These are phyloP conservation scores for Metschnikowia colocasiae DNA, from an alignment of 805 yeast species.

Conservation along the genomic window DNA sequence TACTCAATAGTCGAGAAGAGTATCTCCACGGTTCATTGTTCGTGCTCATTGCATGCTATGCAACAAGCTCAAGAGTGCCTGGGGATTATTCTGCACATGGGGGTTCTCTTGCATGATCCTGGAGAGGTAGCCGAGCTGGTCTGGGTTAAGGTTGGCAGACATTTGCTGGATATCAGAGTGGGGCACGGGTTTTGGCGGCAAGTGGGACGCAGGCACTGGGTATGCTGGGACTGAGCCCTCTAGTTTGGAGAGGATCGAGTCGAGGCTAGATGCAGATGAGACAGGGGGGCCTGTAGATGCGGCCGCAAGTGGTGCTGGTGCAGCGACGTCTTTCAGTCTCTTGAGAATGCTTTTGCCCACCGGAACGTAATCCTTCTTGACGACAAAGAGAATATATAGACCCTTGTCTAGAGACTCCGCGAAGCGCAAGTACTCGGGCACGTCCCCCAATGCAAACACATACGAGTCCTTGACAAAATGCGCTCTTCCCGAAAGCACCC, in stretches of 20 bases:
- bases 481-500: conserved; percentile 53
- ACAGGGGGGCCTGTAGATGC: not conserved
- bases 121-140: conserved; percentile 16
- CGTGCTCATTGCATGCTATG: conserved; percentile 15
- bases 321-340: not conserved
- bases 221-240: conserved; percentile 14
- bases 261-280: conserved; percentile 17
- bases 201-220: not conserved
- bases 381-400: conserved; percentile 32
- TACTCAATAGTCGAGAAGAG: too few species aligned
- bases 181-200: not conserved
- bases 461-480: conserved; percentile 61
- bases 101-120: conserved; percentile 18
- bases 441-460: conserved; percentile 38
- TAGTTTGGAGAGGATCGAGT: conserved; percentile 26
- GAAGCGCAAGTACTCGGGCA: conserved; percentile 13
- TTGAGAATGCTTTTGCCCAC: conserved; percentile 22
- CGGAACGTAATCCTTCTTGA: conserved; percentile 35
- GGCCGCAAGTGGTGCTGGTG: not conserved
- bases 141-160: conserved; percentile 12
- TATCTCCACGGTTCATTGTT: too few species aligned
- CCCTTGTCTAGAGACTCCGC: conserved; percentile 9
- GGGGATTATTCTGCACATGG: conserved; percentile 18
- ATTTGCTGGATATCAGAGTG: not conserved
- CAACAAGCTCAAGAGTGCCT: conserved; percentile 16